Evolutionary conservation across 1,284 basidiomycete genomes (phyloP).

Genomic region (Apiotrichum domesticum): DNA sequence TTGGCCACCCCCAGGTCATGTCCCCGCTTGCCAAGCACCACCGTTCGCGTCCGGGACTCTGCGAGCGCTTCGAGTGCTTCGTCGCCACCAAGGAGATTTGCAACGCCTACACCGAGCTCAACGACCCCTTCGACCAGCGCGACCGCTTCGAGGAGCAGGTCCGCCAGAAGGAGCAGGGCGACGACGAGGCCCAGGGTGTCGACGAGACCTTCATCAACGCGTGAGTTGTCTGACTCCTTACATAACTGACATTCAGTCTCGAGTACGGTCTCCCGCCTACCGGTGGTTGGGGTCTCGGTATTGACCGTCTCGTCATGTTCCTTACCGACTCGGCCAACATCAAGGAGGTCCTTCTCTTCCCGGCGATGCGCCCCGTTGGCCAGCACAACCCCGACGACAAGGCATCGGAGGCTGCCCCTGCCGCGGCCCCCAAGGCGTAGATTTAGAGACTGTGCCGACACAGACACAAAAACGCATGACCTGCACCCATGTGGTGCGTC

Average conservation of each 20-base stretch:
- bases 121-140: conserved; percentile 94
- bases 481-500: background rate
- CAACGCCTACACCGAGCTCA: conserved; percentile 97
- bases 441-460: background rate
- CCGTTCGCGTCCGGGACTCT: conserved; percentile 84
- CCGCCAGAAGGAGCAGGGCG: conserved; percentile 90
- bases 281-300: conserved; percentile 91
- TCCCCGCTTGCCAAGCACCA: conserved; percentile 96
- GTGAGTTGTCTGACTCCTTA: conserved; percentile 50
- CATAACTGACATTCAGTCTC: conserved; percentile 53
- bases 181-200: conserved; percentile 95
- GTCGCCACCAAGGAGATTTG: conserved; percentile 98
- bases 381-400: conserved; percentile 16
- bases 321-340: conserved; percentile 76
- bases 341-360: conserved; percentile 51
- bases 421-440: background rate
- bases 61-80: conserved; percentile 98
- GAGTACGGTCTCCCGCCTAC: conserved; percentile 97
- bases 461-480: background rate
- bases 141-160: conserved; percentile 93
- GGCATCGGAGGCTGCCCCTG: background rate
- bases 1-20: conserved; percentile 99
- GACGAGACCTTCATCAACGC: conserved; percentile 92
- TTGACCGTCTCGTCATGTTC: conserved; percentile 95
- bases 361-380: conserved; percentile 46